Percentiles rank a stretch among this genome's conserved stretches.
phyloP scores from a whole-genome alignment of 345 rosid species.

The Raphanus raphanistrum region DNA sequence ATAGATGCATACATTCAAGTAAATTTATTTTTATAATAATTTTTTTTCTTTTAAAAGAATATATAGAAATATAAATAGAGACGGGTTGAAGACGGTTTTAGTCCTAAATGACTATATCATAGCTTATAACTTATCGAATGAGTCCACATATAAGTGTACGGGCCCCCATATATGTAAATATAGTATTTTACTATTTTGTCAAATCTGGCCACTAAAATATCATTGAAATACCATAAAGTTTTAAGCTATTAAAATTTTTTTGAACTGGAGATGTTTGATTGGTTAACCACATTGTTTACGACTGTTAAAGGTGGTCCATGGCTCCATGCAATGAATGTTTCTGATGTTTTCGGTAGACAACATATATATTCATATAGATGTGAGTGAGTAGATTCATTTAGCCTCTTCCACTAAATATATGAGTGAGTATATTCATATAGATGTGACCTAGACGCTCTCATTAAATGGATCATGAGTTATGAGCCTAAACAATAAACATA shows the following conservation, averaged over 20 bases:
- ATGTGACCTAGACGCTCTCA: not conserved
- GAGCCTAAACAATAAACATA: not conserved
- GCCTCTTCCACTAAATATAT: not conserved
- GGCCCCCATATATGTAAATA: not conserved
- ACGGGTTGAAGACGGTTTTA: not conserved
- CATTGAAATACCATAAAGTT: conserved; percentile 5
- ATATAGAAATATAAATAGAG: too few species aligned
- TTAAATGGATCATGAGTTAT: not conserved
- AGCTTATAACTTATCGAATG: not conserved
- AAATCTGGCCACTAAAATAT: not conserved
- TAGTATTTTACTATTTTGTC: not conserved
- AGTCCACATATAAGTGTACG: conserved; percentile 2
- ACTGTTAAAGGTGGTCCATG: conserved; percentile 7
- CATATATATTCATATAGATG: too few species aligned
- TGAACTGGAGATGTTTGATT: conserved; percentile 10
- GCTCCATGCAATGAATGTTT: conserved; percentile 1
- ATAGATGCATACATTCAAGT: too few species aligned
- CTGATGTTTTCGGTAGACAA: not conserved
- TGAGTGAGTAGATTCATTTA: not conserved
- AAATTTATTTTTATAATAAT: too few species aligned
- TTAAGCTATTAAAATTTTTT: not conserved
- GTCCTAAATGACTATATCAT: conserved; percentile 11
- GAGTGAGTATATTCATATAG: not conserved
- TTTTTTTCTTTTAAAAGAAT: too few species aligned
- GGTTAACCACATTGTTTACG: conserved; percentile 13